Evolutionary conservation across 805 yeast species (phyloP), one percentile per base, ranked within the genome.

Genomic region (Wickerhamiella dianesei): DNA sequence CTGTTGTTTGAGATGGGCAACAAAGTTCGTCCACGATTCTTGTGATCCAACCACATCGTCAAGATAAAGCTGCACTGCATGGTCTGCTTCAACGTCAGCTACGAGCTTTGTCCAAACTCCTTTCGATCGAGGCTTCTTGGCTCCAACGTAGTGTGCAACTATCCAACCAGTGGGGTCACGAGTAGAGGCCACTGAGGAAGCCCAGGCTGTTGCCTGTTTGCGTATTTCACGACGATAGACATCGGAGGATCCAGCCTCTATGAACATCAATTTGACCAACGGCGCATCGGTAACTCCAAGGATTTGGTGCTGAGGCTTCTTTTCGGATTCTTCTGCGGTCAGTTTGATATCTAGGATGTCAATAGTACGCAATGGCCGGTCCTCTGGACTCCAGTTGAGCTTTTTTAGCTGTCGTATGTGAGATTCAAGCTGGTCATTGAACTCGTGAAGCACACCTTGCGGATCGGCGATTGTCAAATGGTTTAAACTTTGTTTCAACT

Each of bases 181-280:
- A 48, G 49, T 66, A 54, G 52, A 67, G 54, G 40, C 69, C 55
- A 46, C 70, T 57, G 37, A 68, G 41, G 72, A 68, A 21, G 83
- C 66, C 97, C 98, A 92, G 53, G 82, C 92, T 43, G 71, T 73
- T 19, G 88, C 76, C 53, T 86, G 66, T 1, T 94, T 95, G 37
- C 98, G 73, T 0, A 82, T 86, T 56, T 80, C 83, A 0, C 81
- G 62, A 50, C 94, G 69, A 61, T 89, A 89, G 1, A 75, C 75
- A 14, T 89, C 97, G 17, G 81, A 61, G 40, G 74, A 75, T 3
- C 75, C 77, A 50, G 80, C 75, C 47, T 73, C 73, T 5, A 89
- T 70, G 47, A 88, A 74, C 68, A 89, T 78, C 18, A 87, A 58
- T 52, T 80, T 72, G 41, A 83, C 66, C 53, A 80, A 77, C 1